A percentile compares a stretch with the other conserved stretches of the same genome.
Evolutionary conservation across 2,329 filamentous ascomycete genomes (phyloP).

Genomic region (Botrytis byssoidea): DNA sequence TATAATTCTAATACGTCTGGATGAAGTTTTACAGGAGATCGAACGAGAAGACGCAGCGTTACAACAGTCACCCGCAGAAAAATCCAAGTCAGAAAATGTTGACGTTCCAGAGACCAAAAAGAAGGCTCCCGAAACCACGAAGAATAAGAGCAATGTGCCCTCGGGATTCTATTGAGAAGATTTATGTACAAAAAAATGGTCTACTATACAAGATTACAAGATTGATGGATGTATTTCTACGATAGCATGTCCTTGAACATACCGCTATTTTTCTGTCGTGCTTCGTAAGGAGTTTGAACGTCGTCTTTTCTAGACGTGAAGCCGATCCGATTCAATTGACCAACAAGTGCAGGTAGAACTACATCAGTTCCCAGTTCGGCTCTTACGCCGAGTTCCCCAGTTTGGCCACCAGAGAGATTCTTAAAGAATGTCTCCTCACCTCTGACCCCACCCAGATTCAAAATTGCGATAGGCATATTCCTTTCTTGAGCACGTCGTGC

Average conservation of each 20-base stretch:
- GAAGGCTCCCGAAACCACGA: slow-evolving; percentile 20
- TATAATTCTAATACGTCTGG: background rate
- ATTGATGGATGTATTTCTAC: slow-evolving; percentile 38
- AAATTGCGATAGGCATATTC: slow-evolving; percentile 79
- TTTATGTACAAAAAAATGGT: slow-evolving; percentile 17
- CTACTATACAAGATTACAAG: slow-evolving; percentile 32
- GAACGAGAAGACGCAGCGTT: slow-evolving; percentile 59
- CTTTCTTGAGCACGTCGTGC: slow-evolving; percentile 79
- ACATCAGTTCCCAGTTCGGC: slow-evolving; percentile 58
- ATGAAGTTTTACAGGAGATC: slow-evolving; percentile 62
- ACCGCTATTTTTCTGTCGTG: slow-evolving; percentile 33
- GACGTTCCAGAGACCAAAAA: slow-evolving; percentile 10
- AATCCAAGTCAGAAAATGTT: slow-evolving; percentile 27
- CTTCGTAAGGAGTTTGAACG: slow-evolving; percentile 32
- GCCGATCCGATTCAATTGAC: slow-evolving; percentile 43
- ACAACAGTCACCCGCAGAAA: slow-evolving; percentile 33
- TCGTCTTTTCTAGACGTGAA: slow-evolving; percentile 34
- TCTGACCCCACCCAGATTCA: slow-evolving; percentile 83
- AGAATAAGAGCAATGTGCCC: slow-evolving; percentile 32
- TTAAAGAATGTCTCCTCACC: slow-evolving; percentile 73
- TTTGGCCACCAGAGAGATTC: slow-evolving; percentile 51
- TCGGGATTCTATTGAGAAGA: slow-evolving; percentile 36
- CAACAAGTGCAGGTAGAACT: slow-evolving; percentile 56
- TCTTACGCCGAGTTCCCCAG: slow-evolving; percentile 53
- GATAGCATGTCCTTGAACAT: slow-evolving; percentile 62